Conservation (phyloP, 2,329 filamentous ascomycete genomes). For the Sporothrix globosa region DNA sequence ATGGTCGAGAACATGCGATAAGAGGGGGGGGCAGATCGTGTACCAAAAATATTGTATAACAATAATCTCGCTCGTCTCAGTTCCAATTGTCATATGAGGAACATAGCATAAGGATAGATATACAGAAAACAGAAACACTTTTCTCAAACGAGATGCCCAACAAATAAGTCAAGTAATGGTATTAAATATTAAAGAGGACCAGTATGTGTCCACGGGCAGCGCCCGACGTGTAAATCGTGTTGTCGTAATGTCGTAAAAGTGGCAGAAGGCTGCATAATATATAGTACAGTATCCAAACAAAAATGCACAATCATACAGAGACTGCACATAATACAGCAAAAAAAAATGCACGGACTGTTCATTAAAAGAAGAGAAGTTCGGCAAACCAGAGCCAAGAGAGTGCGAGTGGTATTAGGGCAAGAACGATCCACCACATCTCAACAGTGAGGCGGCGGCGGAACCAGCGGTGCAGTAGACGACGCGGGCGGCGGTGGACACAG, state of each 20-base stretch:
- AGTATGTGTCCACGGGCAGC: not conserved
- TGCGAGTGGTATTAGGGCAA: constrained; percentile 49
- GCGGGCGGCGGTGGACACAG: constrained; percentile 51
- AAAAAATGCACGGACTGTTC: not conserved
- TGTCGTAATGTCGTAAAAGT: constrained; percentile 9
- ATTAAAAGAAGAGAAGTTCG: constrained; percentile 33
- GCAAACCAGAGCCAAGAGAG: constrained; percentile 47
- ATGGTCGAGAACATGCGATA: not conserved
- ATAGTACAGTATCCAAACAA: constrained; percentile 13
- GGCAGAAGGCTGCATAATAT: not conserved
- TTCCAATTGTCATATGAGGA: not conserved
- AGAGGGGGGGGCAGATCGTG: too few species aligned
- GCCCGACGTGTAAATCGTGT: not conserved
- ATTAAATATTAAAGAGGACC: constrained; percentile 10
- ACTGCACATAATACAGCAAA: not conserved
- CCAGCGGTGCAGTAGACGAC: constrained; percentile 54
- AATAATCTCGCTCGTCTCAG: not conserved
- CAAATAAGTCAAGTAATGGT: not conserved
- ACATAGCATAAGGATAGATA: not conserved
- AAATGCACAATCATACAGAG: not conserved
- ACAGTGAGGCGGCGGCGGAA: constrained; percentile 50
- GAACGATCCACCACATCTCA: constrained; percentile 55
- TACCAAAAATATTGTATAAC: not conserved
- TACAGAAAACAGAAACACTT: not conserved
- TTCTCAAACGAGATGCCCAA: not conserved